These are phyloP conservation scores for Spencermartinsiella ligniputridi DNA, from an alignment of 1,139 yeast genomes.

Conservation along the genomic window DNA sequence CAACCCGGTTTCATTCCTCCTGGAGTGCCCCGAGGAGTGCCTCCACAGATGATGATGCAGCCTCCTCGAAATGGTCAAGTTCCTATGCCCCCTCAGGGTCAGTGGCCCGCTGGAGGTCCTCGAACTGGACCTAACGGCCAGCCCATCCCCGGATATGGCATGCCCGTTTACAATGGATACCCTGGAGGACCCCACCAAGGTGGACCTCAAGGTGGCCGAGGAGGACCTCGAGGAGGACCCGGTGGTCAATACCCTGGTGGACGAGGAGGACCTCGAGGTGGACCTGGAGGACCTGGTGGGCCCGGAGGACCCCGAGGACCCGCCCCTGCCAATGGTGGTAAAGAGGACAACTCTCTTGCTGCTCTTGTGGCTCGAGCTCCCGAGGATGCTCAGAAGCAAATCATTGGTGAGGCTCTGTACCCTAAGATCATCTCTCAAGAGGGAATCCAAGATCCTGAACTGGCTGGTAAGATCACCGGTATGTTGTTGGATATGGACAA, in stretches of 20 bases:
- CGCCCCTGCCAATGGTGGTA: constrained; percentile 17
- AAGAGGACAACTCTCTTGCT: constrained; percentile 27
- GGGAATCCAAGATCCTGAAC: constrained; percentile 78
- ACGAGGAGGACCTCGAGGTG: constrained; percentile 7
- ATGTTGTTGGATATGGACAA: constrained; percentile 97
- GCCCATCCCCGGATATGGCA: constrained; percentile 46
- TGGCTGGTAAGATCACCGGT: constrained; percentile 99
- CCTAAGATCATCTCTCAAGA: constrained; percentile 91
- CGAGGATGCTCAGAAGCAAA: constrained; percentile 90
- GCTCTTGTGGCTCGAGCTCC: constrained; percentile 37
- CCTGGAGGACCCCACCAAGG: constrained; percentile 30
- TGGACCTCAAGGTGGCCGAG: constrained; percentile 33
- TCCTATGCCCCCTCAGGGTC: constrained; percentile 47
- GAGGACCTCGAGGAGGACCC: constrained; percentile 16
- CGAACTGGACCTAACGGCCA: constrained; percentile 27
- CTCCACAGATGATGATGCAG: constrained; percentile 83
- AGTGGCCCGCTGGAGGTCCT: constrained; percentile 48
- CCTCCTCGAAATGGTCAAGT: constrained; percentile 50
- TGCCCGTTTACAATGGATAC: constrained; percentile 68
- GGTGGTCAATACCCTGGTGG: constrained; percentile 21
- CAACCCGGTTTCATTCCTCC: constrained; percentile 77
- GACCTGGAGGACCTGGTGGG: constrained; percentile 9
- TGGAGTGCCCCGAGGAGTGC: constrained; percentile 73
- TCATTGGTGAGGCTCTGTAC: constrained; percentile 96
- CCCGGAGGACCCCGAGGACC: constrained; percentile 16